Percentiles rank a stretch among this genome's conserved stretches.
These are phyloP conservation scores for Aphanomyces cochlioides DNA, from an alignment of 352 stramenopile genomes.

Conservation along the genomic window DNA sequence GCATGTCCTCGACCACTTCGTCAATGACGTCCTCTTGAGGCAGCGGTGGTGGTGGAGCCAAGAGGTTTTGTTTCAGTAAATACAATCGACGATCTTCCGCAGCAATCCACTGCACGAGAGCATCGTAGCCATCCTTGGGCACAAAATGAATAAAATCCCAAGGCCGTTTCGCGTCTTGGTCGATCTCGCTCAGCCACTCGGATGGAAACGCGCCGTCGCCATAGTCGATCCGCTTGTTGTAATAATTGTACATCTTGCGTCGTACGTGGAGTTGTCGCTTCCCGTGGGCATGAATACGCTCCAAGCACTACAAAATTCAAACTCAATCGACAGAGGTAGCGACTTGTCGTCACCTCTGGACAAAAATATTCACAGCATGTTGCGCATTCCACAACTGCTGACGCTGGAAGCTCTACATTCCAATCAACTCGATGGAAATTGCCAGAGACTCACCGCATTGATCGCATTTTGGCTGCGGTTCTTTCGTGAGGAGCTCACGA, in stretches of 20 bases:
- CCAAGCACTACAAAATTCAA: constrained; percentile 50
- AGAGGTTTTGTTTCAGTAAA: neutral
- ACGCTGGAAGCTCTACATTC: constrained; percentile 41
- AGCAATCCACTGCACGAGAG: constrained; percentile 61
- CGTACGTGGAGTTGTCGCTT: constrained; percentile 71
- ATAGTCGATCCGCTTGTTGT: constrained; percentile 88
- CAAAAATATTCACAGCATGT: constrained; percentile 92
- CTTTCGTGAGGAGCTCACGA: constrained; percentile 78
- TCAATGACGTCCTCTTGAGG: neutral
- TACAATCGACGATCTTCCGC: constrained; percentile 10
- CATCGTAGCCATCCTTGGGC: constrained; percentile 58
- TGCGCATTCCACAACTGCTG: constrained; percentile 78
- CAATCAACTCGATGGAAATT: neutral
- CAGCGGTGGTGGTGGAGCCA: neutral
- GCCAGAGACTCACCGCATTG: constrained; percentile 71
- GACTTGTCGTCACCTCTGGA: constrained; percentile 36
- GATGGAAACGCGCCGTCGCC: constrained; percentile 87
- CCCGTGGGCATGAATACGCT: constrained; percentile 79
- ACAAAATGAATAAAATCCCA: constrained; percentile 63
- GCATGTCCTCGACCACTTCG: neutral
- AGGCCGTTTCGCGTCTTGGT: constrained; percentile 62
- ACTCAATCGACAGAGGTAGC: neutral
- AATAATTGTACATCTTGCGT: constrained; percentile 88
- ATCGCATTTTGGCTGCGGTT: constrained; percentile 66
- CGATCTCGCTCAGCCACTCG: constrained; percentile 83